Conservation (phyloP, 2,329 filamentous ascomycete genomes). For the Apiospora malaysiana region DNA sequence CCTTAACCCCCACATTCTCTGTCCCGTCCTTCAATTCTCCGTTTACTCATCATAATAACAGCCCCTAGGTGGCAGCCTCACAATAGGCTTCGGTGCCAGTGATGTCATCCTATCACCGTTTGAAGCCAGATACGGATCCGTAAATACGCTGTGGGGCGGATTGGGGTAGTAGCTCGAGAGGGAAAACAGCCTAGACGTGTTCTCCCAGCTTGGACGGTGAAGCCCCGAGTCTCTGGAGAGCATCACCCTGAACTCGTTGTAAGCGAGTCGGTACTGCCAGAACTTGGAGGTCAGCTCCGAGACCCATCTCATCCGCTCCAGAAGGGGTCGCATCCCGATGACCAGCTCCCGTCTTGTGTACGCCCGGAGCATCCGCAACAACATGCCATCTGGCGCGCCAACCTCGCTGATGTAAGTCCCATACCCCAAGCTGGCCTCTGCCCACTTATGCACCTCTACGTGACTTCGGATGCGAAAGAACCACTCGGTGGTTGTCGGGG, state of each 20-base stretch:
- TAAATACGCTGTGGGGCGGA: neutral
- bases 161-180: neutral
- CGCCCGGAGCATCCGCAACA: neutral
- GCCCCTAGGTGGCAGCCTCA: too few species aligned
- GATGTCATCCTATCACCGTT: neutral
- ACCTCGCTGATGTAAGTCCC: neutral
- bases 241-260: neutral
- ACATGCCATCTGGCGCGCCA: neutral
- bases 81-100: too few species aligned
- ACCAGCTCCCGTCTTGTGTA: neutral
- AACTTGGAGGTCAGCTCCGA: neutral
- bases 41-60: too few species aligned
- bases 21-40: too few species aligned
- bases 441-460: neutral
- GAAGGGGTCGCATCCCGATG: neutral
- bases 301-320: neutral
- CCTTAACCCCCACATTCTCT: too few species aligned
- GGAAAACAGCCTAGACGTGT: neutral
- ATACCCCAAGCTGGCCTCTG: too few species aligned
- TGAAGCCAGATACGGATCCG: neutral
- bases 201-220: neutral
- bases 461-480: neutral
- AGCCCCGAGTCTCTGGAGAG: neutral
- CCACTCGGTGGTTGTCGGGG: neutral
- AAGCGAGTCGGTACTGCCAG: neutral